These are phyloP conservation scores for Endogone sp. DNA, from an alignment of 192 early-diverging fungal genomes.

Conservation along the genomic window DNA sequence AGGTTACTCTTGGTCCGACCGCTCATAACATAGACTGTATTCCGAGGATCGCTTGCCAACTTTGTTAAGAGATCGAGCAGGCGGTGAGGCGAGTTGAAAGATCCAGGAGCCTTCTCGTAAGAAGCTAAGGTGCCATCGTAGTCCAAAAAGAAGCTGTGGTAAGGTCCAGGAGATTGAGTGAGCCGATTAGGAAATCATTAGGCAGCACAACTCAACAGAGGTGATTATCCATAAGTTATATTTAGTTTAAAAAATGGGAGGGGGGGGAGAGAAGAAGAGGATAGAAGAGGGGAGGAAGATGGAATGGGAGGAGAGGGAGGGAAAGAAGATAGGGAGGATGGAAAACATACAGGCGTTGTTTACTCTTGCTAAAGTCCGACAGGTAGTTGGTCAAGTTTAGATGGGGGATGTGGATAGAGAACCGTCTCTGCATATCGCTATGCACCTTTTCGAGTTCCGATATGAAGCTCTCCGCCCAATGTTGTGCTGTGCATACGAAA, in stretches of 20 bases:
- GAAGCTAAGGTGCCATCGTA: slow-evolving; percentile 72
- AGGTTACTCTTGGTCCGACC: slow-evolving; percentile 63
- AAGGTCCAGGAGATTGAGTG: neutral
- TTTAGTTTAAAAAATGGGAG: too few relatives aligned
- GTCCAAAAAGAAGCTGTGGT: slow-evolving; percentile 44
- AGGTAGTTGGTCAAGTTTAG: slow-evolving; percentile 27
- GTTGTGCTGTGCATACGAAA: slow-evolving; percentile 35
- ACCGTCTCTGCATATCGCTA: slow-evolving; percentile 40
- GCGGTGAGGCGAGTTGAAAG: slow-evolving; percentile 52
- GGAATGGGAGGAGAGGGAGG: too few relatives aligned
- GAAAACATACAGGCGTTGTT: slow-evolving; percentile 45
- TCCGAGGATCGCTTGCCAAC: slow-evolving; percentile 58
- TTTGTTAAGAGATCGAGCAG: slow-evolving; percentile 52
- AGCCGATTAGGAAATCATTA: neutral
- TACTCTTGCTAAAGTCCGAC: slow-evolving; percentile 21
- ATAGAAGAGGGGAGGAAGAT: too few relatives aligned
- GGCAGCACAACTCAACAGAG: slow-evolving; percentile 34
- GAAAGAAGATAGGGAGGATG: too few relatives aligned
- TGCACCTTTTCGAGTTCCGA: slow-evolving; percentile 50
- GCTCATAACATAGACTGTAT: slow-evolving; percentile 71
- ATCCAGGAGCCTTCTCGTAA: slow-evolving; percentile 41
- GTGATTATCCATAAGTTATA: neutral
- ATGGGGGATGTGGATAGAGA: slow-evolving; percentile 42
- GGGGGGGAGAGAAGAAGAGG: too few relatives aligned
- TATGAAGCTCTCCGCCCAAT: slow-evolving; percentile 64